Percentiles rank a stretch among this genome's conserved stretches.
Conservation (phyloP, 192 early-diverging fungal genomes). For the Umbelopsis vinacea region DNA sequence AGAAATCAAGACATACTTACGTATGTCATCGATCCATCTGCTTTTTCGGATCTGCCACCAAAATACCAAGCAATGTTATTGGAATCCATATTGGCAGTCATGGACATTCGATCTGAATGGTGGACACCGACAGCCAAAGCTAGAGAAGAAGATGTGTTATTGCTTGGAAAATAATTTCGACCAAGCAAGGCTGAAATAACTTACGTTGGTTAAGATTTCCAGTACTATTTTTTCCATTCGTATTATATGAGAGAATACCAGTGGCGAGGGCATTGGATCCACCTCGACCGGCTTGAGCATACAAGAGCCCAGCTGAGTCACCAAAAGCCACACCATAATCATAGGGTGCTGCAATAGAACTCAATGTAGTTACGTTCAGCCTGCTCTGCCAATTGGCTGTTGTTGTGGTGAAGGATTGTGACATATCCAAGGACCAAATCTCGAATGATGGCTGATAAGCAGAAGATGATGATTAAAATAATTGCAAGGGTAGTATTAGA, state of each 20-base stretch:
- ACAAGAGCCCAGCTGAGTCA: neutral
- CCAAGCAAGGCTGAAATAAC: no score
- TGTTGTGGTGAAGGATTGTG: neutral
- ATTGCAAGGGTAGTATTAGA: no score
- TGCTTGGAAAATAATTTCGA: no score
- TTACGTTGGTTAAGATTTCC: neutral
- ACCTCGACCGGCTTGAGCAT: neutral
- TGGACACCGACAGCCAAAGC: neutral
- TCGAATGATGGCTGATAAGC: neutral
- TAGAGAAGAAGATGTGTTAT: neutral
- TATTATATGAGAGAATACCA: neutral
- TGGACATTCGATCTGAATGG: neutral
- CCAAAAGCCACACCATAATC: conserved; percentile 8
- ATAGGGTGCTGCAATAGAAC: neutral
- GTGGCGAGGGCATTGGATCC: neutral
- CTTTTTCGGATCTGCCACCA: neutral
- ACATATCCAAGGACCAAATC: conserved; percentile 11
- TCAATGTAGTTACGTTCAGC: neutral
- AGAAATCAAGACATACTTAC: neutral
- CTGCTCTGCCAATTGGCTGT: neutral
- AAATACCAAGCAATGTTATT: conserved; percentile 9
- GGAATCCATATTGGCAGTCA: conserved; percentile 3
- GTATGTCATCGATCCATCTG: neutral
- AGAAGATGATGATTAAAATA: neutral
- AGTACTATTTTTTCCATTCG: no score